Evolutionary conservation across 2,329 filamentous ascomycete genomes (phyloP).

Genomic region (Lachnellula suecica): DNA sequence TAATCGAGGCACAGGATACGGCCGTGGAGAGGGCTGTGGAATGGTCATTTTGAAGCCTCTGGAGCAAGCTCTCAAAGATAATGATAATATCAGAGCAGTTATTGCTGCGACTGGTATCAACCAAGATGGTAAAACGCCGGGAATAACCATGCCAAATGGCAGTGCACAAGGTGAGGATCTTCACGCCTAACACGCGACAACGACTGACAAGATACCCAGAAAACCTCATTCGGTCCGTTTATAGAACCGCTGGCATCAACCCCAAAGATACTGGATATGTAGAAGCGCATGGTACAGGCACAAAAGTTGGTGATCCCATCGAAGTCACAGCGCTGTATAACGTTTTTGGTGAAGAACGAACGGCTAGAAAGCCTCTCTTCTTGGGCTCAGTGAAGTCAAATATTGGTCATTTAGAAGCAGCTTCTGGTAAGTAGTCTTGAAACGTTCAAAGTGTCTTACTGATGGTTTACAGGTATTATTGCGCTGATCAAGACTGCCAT

Average conservation of each 20-base stretch:
- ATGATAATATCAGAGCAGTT: slow-evolving; percentile 56
- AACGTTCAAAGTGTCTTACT: neutral
- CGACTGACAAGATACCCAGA: slow-evolving; percentile 17
- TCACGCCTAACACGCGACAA: neutral
- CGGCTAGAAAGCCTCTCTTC: slow-evolving; percentile 21
- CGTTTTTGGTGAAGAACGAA: slow-evolving; percentile 26
- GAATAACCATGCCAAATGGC: slow-evolving; percentile 54
- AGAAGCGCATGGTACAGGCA: slow-evolving; percentile 17
- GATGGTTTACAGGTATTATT: slow-evolving; percentile 19
- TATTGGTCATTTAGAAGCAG: slow-evolving; percentile 29
- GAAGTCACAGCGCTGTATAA: slow-evolving; percentile 26
- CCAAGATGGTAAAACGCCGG: slow-evolving; percentile 57
- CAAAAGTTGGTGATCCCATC: slow-evolving; percentile 22
- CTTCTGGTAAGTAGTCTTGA: slow-evolving; percentile 17
- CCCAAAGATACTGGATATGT: slow-evolving; percentile 19
- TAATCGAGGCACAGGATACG: slow-evolving; percentile 59
- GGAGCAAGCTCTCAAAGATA: slow-evolving; percentile 54
- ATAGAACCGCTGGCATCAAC: slow-evolving; percentile 12
- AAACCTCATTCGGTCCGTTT: slow-evolving; percentile 24
- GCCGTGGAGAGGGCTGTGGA: slow-evolving; percentile 60
- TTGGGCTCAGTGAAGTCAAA: slow-evolving; percentile 29
- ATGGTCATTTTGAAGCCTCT: slow-evolving; percentile 59
- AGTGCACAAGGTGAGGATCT: slow-evolving; percentile 37
- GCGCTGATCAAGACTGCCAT: slow-evolving; percentile 30
- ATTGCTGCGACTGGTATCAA: slow-evolving; percentile 53